Evolutionary conservation across 225 moss, liverwort and hornwort genomes (phyloP).

Genomic region (Neckera pumila): DNA sequence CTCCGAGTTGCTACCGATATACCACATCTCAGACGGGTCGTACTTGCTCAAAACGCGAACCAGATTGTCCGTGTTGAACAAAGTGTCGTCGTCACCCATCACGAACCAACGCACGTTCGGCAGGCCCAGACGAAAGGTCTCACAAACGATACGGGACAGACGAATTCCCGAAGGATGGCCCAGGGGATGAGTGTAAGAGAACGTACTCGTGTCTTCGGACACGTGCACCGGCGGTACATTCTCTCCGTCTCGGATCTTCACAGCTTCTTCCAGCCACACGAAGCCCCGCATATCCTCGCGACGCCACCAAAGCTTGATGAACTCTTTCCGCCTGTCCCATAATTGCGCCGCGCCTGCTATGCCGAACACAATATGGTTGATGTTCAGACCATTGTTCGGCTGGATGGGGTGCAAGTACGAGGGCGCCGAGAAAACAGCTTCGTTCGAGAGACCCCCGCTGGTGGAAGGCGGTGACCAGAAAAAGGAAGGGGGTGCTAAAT

Average conservation of each 20-base stretch:
- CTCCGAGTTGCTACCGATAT: constrained; percentile 83
- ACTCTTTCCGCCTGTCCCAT: constrained; percentile 82
- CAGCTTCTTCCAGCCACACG: constrained; percentile 85
- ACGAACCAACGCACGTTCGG: constrained; percentile 89
- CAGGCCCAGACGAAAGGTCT: constrained; percentile 58
- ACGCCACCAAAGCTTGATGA: constrained; percentile 92
- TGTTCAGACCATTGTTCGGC: not conserved
- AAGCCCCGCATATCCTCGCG: constrained; percentile 85
- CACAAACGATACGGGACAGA: constrained; percentile 73
- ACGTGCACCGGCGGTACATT: constrained; percentile 48
- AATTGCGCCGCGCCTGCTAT: constrained; percentile 93
- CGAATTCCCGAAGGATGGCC: constrained; percentile 93
- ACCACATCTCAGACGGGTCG: constrained; percentile 89
- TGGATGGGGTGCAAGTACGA: constrained; percentile 6
- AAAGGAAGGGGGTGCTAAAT: constrained; percentile 11
- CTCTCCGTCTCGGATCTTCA: constrained; percentile 18
- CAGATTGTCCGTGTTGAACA: constrained; percentile 90
- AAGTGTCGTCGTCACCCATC: constrained; percentile 95
- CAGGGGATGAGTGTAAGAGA: constrained; percentile 72
- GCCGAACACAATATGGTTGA: constrained; percentile 70
- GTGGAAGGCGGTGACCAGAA: constrained; percentile 13
- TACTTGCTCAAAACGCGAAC: constrained; percentile 76
- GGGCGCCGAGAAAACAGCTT: not conserved
- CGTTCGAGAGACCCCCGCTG: not conserved
- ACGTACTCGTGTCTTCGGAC: constrained; percentile 76